Base-by-base conservation (phyloP, 2,329 filamentous ascomycete species). In the Pseudogymnoascus sp. region DNA sequence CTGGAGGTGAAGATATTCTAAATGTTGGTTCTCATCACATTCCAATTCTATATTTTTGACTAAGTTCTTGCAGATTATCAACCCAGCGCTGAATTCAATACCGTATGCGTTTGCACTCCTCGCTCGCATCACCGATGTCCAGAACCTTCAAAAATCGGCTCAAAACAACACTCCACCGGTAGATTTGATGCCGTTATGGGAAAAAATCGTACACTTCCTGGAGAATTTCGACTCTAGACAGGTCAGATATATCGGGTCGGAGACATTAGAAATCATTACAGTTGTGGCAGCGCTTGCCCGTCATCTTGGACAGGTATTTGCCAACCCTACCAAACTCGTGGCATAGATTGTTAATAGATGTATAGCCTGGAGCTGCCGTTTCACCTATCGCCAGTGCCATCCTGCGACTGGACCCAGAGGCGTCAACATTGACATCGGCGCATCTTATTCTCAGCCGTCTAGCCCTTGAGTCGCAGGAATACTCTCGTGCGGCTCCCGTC, bases 371-470 rank as follows among this genome's bases (percentile, higher is more conserved):
- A 39, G 58, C 68, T 33, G 69, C 69, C 49, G 65, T 73, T 58
- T 52, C 43, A 23, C 68, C 68, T 21, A 67, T 73, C 49, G 63
- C 66, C 61, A 63, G 67, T 62, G 86, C 85, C 3, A 80, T 92
- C 66, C 74, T 86, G 11, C 82, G 82, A 61, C 76, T 92, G 63
- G 88, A 92, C 66, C 86, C 88, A 1, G 80, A 81, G 11, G 84
- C 82, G 29, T 82, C 82, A 59, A 82, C 88, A 60, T 84, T 91
- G 67, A 91, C 88, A 4, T 81, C 81, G 4, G 79, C 78, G 29
- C 88, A 91, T 68, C 72, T 87, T 38, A 70, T 75, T 12, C 77
- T 90, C 33, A 78, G 81, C 31, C 82, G 78, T 43, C 72, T 86
- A 10, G 87, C 88, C 49, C 69, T 82, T 59, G 77, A 81, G 61